Evolutionary conservation across 495 filamentous ascomycete species (phyloP), one percentile per base, ranked within the genome.

Genomic region (Penicillium silybi): DNA sequence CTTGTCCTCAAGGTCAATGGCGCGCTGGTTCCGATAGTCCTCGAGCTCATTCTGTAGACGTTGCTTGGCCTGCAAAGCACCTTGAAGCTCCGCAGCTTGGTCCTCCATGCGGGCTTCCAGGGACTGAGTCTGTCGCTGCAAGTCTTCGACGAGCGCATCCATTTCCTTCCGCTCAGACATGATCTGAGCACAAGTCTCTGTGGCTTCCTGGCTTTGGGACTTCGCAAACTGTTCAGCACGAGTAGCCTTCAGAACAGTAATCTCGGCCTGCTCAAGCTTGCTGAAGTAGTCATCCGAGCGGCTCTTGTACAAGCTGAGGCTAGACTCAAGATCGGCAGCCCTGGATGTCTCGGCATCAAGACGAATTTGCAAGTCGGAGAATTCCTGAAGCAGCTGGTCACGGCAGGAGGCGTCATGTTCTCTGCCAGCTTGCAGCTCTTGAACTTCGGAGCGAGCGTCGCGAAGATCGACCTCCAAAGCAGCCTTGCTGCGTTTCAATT

Each of bases 191-290:
- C 85, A 96, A 10, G 85, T 89, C 40, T 97, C 92, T 54, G 97
- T 95, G 0, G 90, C 88, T 67, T 98, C 93, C 50, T 81, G 83
- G 11, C 87, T 84, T 58, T 96, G 92, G 17, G 87, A 73, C 67
- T 90, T 95, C 40, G 93, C 92, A 64, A 96, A 96, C 62, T 95
- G 89, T 69, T 97, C 93, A 0, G 95, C 92, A 7, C 92, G 80
- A 44, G 81, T 84, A 40, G 93, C 92, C 68, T 96, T 97, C 52
- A 98, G 80, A 18, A 97, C 90, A 8, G 91, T 85, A 55, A 97
- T 92, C 64, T 98, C 93, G 15, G 93, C 93, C 65, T 97, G 92
- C 65, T 98, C 93, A 16, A 98, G 85, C 70, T 96, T 97, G 76
- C 81, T 89, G 73, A 97, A 98, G 61, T 98, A 98, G 64, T 98